A percentile compares a stretch with the other conserved stretches of the same genome.
These are phyloP conservation scores for Coccomyxa sp. DNA, from an alignment of 139 green algal species.

Conservation along the genomic window DNA sequence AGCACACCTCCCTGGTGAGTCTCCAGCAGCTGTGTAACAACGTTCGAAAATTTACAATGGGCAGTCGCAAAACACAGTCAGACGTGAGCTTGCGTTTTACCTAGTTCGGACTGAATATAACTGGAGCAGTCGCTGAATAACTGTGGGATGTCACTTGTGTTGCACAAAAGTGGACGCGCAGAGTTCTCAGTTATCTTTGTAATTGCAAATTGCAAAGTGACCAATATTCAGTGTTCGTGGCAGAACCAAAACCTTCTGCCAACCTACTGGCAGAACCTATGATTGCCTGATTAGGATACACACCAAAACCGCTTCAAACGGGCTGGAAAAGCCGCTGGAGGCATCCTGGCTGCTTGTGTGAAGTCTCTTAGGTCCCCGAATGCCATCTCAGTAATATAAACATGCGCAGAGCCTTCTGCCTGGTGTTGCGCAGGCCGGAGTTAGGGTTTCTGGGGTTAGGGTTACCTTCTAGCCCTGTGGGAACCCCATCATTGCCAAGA, in stretches of 20 bases:
- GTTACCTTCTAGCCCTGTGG: neutral
- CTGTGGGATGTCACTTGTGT: too few species aligned
- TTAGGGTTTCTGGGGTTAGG: neutral
- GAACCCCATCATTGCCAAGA: neutral
- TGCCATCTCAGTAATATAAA: neutral
- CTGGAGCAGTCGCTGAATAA: too few species aligned
- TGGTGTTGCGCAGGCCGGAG: neutral
- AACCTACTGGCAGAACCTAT: constrained; percentile 2
- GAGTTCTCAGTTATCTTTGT: too few species aligned
- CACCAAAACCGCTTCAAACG: neutral
- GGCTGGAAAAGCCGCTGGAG: neutral
- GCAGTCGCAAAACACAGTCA: too few species aligned
- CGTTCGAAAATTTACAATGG: too few species aligned
- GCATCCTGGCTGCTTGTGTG: neutral
- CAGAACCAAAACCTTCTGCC: neutral
- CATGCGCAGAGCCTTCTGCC: neutral
- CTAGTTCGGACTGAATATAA: too few species aligned
- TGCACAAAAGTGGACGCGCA: too few species aligned
- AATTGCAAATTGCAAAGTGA: neutral
- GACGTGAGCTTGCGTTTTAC: too few species aligned
- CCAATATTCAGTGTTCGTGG: neutral
- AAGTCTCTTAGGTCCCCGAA: neutral
- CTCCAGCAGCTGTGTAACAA: too few species aligned
- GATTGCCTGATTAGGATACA: neutral
- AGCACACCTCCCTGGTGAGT: too few species aligned